Base-by-base conservation (phyloP, 164 flowering plant genomes). In the Santalum album region DNA sequence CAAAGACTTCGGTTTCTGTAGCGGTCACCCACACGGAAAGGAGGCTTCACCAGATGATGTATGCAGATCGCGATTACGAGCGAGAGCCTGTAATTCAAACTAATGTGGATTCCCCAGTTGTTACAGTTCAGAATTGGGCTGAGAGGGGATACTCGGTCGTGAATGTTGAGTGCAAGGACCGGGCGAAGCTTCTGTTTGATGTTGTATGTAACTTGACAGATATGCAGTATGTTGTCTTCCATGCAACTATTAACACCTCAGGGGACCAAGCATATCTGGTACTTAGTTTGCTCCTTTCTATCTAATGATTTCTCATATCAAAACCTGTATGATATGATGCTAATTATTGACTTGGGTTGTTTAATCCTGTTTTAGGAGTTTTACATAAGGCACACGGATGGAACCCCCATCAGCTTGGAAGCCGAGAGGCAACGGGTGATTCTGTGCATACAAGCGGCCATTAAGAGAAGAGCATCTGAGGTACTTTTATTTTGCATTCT, bases 31-130 rank as follows among this genome's bases (percentile, higher is more conserved):
- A 84, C 65, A 79, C 75, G 0, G 95, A 89, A 43, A 69, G 94
- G 47, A 73, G 95, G 57, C 75, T 89, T 25, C 95, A 86, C 62
- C 95, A 86, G 50, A 70, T 89, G 86, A 89, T 89, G 96, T 79
- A 79, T 63, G 84, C 83, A 0, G 91, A 89, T 49, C 69, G 91
- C 3, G 95, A 89, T 49, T 83, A 80, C 54, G 89, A 82, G 49
- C 57, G 77, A 43, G 62, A 61, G 42, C 72, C 84, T 0, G 46
- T 57, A 2, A 56, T 67, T 57, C 25, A 39, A 36, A 53, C 15
- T 16, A 40, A 44, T 23, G 18, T 40, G 7, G 78, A 68, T 49
- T 46, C 68, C 1, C 75, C 82, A 0, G 58, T 58, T 9, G 82
- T 84, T 1, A 67, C 72, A 1, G 81, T 81, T 32, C 85, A 79